Evolutionary conservation across 768 basidiomycete genomes (phyloP), one percentile per base, ranked within the genome.

Genomic region (Phaffia tasmanica): DNA sequence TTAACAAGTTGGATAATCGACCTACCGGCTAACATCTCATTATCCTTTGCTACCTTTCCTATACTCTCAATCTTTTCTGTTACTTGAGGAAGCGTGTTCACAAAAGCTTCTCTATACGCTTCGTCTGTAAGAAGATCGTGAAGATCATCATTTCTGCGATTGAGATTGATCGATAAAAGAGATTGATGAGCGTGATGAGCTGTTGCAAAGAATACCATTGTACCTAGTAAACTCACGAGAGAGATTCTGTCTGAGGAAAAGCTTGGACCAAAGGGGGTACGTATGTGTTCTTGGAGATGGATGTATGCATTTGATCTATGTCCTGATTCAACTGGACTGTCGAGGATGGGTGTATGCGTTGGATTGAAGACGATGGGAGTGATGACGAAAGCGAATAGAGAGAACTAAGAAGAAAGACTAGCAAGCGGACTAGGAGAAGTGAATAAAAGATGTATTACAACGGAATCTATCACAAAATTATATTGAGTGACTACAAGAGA

Each of bases 21-120:
- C 90, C 71, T 72, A 93, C 91, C 81, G 16, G 92, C 89, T 60
- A 97, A 85, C 9, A 84, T 81, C 72, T 91, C 86, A 71, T 97
- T 95, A 48, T 89, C 89, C 75, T 81, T 79, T 8, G 88, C 86
- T 0, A 94, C 81, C 70, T 87, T 86, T 15, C 86, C 80, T 72
- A 92, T 88, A 0, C 84, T 82, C 68, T 83, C 81, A 70, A 91
- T 86, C 66, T 91, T 79, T 19, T 81, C 80, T 72, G 86, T 86
- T 50, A 94, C 89, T 30, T 80, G 79, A 2, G 84, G 79, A 14
- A 94, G 77, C 0, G 88, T 84, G 76, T 92, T 86, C 70, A 98
- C 86, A 69, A 87, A 79, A 9, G 92, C 87, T 74, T 93, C 87
- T 70, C 93, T 92, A 75, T 92, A 92, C 19, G 79, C 77, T 0